A percentile compares a stretch with the other conserved stretches of the same genome.
Evolutionary conservation across 1,284 basidiomycete genomes (phyloP).

Genomic region (Xanthoconium separans): DNA sequence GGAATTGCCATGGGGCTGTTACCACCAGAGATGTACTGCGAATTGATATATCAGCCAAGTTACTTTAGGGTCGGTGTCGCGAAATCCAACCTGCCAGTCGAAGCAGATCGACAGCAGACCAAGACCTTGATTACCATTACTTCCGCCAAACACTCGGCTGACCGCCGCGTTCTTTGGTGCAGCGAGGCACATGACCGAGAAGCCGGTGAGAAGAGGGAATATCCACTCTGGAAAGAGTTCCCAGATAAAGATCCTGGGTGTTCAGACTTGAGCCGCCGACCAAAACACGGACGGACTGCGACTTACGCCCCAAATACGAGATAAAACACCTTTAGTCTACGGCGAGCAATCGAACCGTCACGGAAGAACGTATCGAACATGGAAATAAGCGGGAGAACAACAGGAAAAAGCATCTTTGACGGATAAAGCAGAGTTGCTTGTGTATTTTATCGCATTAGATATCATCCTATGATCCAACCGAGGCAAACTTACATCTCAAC

Average conservation of each 20-base stretch:
- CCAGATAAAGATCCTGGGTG: constrained; percentile 47
- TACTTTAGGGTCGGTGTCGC: neutral
- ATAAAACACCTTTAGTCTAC: constrained; percentile 50
- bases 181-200: constrained; percentile 60
- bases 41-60: constrained; percentile 8
- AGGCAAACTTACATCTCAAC: constrained; percentile 41
- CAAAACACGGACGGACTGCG: neutral
- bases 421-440: constrained; percentile 57
- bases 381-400: constrained; percentile 51
- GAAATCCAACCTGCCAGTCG: constrained; percentile 5
- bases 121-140: constrained; percentile 58
- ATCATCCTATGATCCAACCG: constrained; percentile 2
- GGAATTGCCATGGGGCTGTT: constrained; percentile 40
- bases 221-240: constrained; percentile 54
- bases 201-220: constrained; percentile 47
- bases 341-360: constrained; percentile 43
- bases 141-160: constrained; percentile 59
- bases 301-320: constrained; percentile 43
- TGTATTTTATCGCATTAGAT: constrained; percentile 20
- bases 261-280: neutral
- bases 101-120: constrained; percentile 32
- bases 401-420: constrained; percentile 63
- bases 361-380: constrained; percentile 58
- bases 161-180: constrained; percentile 46
- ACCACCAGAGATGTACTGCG: constrained; percentile 43